These are phyloP conservation scores for Saccharomycopsis vini DNA, from an alignment of 805 yeast species.

Conservation along the genomic window DNA sequence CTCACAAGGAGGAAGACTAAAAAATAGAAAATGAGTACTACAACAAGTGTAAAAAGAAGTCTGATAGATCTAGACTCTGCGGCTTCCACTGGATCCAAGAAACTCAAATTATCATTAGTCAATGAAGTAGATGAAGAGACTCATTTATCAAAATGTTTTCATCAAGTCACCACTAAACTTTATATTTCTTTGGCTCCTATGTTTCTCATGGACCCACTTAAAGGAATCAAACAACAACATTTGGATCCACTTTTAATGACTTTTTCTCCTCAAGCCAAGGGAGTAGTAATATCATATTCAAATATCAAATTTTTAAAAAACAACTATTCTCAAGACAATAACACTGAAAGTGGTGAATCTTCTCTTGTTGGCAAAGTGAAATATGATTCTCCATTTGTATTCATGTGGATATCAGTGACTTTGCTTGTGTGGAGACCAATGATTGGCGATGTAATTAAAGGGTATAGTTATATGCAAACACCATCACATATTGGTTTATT, in stretches of 20 bases:
- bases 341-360: background rate
- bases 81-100: background rate
- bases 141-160: constrained; percentile 64
- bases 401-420: constrained; percentile 78
- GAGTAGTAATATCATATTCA: constrained; percentile 76
- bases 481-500: constrained; percentile 91
- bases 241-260: constrained; percentile 85
- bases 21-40: too few species aligned
- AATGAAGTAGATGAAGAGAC: constrained; percentile 16
- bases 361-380: constrained; percentile 55
- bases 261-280: constrained; percentile 60
- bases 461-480: constrained; percentile 83
- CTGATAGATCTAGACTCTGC: too few species aligned
- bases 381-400: constrained; percentile 79
- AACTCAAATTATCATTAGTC: background rate
- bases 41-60: too few species aligned
- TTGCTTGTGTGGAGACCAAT: constrained; percentile 85
- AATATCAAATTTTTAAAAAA: constrained; percentile 39
- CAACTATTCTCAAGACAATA: constrained; percentile 31
- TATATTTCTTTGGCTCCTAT: constrained; percentile 87
- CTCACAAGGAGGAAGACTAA: too few species aligned
- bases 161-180: constrained; percentile 46
- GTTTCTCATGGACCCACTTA: constrained; percentile 55
- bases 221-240: constrained; percentile 82
- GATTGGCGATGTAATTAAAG: constrained; percentile 80